Base-by-base conservation (phyloP, 768 basidiomycete genomes). In the Phaffia australis region DNA sequence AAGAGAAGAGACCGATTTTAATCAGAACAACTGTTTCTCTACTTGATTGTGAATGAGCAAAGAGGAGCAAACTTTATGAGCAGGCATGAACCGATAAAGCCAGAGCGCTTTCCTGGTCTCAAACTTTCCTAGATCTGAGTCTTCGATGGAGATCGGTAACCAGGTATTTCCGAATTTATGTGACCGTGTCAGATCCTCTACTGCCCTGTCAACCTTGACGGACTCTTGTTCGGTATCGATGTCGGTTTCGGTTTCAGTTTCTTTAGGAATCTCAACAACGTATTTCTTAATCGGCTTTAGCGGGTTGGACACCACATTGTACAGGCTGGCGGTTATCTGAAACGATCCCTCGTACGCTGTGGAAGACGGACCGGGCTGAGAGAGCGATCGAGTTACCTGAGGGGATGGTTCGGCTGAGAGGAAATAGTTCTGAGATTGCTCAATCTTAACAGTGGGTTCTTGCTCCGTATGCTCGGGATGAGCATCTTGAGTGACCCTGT, bases 61-160 rank as follows among this genome's bases (percentile, higher is more conserved):
- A 57, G 61, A 27, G 59, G 1, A 30, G 69, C 77, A 69, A 70
- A 91, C 91, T 69, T 86, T 85, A 63, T 81, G 81, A 29, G 73
- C 75, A 4, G 78, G 81, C 75, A 95, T 87, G 79, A 97, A 95
- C 0, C 85, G 87, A 71, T 87, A 83, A 52, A 98, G 83, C 60
- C 94, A 89, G 56, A 98, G 86, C 0, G 94, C 94, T 72, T 85
- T 86, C 73, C 78, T 81, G 0, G 90, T 88, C n/a, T 79, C 77
- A 49, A 95, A 78, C 69, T 79, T 81, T 35, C 83, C 82, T 71
- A 91, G 94, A 62, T 85, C 84, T n/a, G 84, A 88, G 1, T 88
- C 87, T 42, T 70, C 65, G 18, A 69, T 69, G 2, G 69, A 71
- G 76, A 86, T 86, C 0, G 89, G 89, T 2, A 84, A 87, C 75